Evolutionary conservation across 805 yeast genomes (phyloP), one percentile per base, ranked within the genome.

Genomic region (Hanseniaspora mollemarum): DNA sequence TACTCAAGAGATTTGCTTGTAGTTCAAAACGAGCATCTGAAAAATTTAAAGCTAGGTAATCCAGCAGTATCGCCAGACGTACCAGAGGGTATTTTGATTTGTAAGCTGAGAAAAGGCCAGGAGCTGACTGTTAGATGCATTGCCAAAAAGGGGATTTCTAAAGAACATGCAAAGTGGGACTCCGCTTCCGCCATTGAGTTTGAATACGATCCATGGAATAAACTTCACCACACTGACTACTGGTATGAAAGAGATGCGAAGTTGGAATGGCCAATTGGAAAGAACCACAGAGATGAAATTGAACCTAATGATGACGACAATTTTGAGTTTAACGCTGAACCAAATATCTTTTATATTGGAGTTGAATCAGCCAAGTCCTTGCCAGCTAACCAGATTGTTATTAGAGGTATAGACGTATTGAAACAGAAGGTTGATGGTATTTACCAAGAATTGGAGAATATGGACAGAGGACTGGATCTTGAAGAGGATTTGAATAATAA

Each of bases 141-240:
- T 55, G 98, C 99, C 51, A 92, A 92, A 67, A 92, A 92, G 71
- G 98, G 97, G 40, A 87, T 87, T 53, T 85, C 95, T 45, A 88
- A 88, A 65, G 99, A 92, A 65, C 99, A 92, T 63, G 96, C 98
- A 45, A 92, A 92, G 63, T 92, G 99, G 99, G 81, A 92, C 6
- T 96, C 98, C 12, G 83, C 94, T 57, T 76, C 96, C 0, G 97
- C 97, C 21, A 77, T 90, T 51, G 96, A 94, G 18, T 90, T 90
- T 60, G 98, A 90, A 66, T 90, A 90, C 62, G 98, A 90, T 62
- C 98, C 99, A n/a, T 90, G 95, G 94, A 92, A 92, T 68, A 92
- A 90, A 68, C 74, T 92, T 60, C 82, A 84, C 63, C 98, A 92
- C 65, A 92, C 98, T 0, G 95, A 87, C 59, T 85, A 77, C 62